phyloP scores from a whole-genome alignment of 179 eudicot genomes.

The Beta lomatogona region DNA sequence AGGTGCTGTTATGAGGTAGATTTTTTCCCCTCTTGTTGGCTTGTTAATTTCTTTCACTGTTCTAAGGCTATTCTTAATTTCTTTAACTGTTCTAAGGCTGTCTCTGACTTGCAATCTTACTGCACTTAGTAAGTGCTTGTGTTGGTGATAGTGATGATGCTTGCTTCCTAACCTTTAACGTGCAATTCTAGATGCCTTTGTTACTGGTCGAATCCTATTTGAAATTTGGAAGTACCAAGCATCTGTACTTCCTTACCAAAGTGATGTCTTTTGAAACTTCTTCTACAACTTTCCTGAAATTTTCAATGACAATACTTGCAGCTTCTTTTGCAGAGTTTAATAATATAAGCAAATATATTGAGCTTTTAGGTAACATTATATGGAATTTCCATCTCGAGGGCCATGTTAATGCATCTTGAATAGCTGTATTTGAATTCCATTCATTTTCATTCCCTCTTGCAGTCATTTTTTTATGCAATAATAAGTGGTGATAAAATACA shows the following conservation, averaged over 20 bases:
- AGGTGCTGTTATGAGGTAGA: constrained; percentile 72
- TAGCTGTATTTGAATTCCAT: not conserved
- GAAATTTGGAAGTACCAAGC: not conserved
- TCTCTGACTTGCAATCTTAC: not conserved
- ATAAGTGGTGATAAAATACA: not conserved
- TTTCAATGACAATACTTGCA: not conserved
- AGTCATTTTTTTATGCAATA: not conserved
- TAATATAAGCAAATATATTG: not conserved
- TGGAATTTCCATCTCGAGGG: not conserved
- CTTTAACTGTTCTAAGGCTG: not conserved
- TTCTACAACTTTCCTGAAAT: not conserved
- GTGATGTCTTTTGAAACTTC: not conserved
- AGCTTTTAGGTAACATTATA: not conserved
- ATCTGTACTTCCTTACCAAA: constrained; percentile 2
- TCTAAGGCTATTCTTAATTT: not conserved
- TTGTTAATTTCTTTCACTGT: constrained; percentile 1
- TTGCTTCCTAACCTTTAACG: not conserved
- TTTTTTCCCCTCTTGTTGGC: not conserved
- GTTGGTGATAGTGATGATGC: not conserved
- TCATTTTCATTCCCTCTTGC: not conserved
- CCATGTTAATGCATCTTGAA: not conserved
- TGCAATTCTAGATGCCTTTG: not conserved
- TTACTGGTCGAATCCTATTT: not conserved
- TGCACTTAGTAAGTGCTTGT: not conserved
- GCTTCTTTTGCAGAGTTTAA: not conserved